Percentiles rank a stretch among this genome's conserved stretches.
Conservation (phyloP, 2,329 filamentous ascomycete genomes). For the Paecilomyces formosus region DNA sequence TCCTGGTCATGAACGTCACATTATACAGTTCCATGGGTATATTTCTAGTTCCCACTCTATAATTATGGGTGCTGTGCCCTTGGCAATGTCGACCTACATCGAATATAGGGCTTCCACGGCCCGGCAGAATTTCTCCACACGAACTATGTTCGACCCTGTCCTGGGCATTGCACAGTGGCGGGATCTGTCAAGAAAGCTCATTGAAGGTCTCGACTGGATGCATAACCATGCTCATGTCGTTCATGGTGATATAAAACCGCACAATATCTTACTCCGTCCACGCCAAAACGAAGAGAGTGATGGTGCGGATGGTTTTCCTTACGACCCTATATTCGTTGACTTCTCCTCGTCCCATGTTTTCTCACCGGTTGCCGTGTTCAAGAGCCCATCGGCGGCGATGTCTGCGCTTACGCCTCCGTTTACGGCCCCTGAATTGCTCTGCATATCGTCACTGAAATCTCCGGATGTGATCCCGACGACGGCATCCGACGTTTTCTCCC, state of each 20-base stretch:
- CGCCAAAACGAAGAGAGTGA: conserved; percentile 7
- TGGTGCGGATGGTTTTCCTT: conserved; percentile 20
- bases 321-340: conserved; percentile 36
- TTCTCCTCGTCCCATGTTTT: conserved; percentile 35
- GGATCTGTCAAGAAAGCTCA: conserved; percentile 31
- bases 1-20: conserved; percentile 23
- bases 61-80: conserved; percentile 38
- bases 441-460: conserved; percentile 26
- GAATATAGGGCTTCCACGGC: conserved; percentile 23
- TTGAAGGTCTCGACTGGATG: conserved; percentile 36
- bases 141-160: conserved; percentile 40
- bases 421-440: conserved; percentile 38
- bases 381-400: conserved; percentile 14
- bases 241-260: conserved; percentile 32
- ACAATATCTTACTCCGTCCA: conserved; percentile 23
- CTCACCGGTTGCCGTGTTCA: conserved; percentile 7
- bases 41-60: conserved; percentile 31
- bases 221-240: conserved; percentile 33
- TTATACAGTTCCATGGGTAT: conserved; percentile 41
- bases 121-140: conserved; percentile 26
- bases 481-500: conserved; percentile 39
- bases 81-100: conserved; percentile 35
- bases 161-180: conserved; percentile 34
- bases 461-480: conserved; percentile 26
- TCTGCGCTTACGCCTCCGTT: conserved; percentile 39